A percentile compares a stretch with the other conserved stretches of the same genome.
Conservation (phyloP, 1,284 basidiomycete species). For the Mycena citricolor region DNA sequence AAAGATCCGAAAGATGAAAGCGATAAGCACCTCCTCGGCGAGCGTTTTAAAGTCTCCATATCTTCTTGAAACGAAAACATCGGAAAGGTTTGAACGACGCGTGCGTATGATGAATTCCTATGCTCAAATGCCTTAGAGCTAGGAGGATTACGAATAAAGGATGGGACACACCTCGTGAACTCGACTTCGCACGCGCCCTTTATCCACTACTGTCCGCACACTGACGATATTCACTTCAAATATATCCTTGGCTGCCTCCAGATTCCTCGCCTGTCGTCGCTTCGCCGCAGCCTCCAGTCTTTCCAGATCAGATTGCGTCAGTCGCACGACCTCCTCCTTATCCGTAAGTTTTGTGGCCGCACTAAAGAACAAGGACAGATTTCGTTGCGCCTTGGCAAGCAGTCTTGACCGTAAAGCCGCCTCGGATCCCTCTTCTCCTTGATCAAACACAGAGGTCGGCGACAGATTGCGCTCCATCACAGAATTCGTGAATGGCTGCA, state of each 20-base stretch:
- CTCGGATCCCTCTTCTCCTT: constrained; percentile 50
- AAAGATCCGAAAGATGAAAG: constrained; percentile 8
- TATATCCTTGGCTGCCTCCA: constrained; percentile 43
- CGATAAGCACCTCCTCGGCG: constrained; percentile 67
- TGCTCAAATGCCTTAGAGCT: constrained; percentile 10
- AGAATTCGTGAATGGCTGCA: constrained; percentile 88
- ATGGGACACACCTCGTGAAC: constrained; percentile 71
- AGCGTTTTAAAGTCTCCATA: constrained; percentile 95
- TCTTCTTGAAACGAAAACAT: constrained; percentile 87
- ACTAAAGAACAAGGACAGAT: constrained; percentile 77
- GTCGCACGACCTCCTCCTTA: constrained; percentile 83
- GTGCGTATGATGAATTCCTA: constrained; percentile 97
- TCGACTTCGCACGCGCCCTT: constrained; percentile 79
- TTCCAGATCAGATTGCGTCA: constrained; percentile 79
- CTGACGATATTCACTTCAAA: constrained; percentile 92
- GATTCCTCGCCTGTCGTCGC: constrained; percentile 53
- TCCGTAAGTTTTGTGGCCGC: constrained; percentile 81
- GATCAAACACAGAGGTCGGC: constrained; percentile 62
- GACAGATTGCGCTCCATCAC: constrained; percentile 78
- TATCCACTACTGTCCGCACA: constrained; percentile 78
- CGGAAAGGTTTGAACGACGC: constrained; percentile 65
- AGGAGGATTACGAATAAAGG: constrained; percentile 13
- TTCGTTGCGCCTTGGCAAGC: constrained; percentile 77
- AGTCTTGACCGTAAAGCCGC: constrained; percentile 60
- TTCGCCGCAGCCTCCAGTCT: constrained; percentile 68